These are phyloP conservation scores for Cordia subcordata DNA, from an alignment of 257 asterid species.

Conservation along the genomic window DNA sequence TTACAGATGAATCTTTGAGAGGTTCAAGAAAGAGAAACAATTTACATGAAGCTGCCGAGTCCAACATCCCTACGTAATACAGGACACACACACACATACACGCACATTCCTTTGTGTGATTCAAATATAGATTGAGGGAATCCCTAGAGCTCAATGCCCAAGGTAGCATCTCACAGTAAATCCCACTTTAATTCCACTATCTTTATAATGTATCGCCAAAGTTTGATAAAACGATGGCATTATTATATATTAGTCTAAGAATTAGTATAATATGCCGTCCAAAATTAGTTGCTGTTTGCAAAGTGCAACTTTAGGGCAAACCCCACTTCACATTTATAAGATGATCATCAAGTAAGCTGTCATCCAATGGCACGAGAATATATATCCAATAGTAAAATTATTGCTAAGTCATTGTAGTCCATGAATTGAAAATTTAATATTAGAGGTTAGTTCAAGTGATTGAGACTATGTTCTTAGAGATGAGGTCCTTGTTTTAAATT, in stretches of 20 bases:
- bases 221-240: neutral
- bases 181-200: constrained; percentile 58
- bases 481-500: too few species aligned
- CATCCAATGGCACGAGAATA: constrained; percentile 26
- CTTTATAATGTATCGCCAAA: constrained; percentile 8
- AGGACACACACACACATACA: neutral
- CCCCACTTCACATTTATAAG: constrained; percentile 19
- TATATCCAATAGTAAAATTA: too few species aligned
- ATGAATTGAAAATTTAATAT: too few species aligned
- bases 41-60: constrained; percentile 26
- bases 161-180: constrained; percentile 47
- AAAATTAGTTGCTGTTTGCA: constrained; percentile 3
- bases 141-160: constrained; percentile 58
- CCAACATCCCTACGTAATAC: constrained; percentile 15
- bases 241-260: neutral
- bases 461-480: too few species aligned
- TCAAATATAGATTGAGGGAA: constrained; percentile 34
- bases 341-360: constrained; percentile 35
- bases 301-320: constrained; percentile 16
- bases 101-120: constrained; percentile 12
- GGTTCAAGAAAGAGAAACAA: constrained; percentile 45
- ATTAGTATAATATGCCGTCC: constrained; percentile 5
- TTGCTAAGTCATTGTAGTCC: too few species aligned
- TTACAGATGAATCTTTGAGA: constrained; percentile 52
- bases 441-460: too few species aligned